Percentiles rank a stretch among this genome's conserved stretches.
Conservation (phyloP, 148 eudicot genomes). For the Vaccinium myrtillus region DNA sequence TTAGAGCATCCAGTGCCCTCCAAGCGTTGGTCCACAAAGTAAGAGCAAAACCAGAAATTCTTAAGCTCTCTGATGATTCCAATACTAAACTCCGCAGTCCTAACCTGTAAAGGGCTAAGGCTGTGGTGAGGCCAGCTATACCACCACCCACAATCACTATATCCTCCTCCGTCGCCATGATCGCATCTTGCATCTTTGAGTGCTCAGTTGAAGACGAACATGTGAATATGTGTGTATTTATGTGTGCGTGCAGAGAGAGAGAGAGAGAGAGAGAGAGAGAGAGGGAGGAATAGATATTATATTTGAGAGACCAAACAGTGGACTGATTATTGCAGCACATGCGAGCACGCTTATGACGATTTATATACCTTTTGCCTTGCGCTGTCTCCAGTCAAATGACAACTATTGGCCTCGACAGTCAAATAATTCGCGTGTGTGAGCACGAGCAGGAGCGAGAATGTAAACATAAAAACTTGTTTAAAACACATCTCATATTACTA, state of each 20-base stretch:
- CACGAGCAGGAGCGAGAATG: too few species aligned
- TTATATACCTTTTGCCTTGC: too few species aligned
- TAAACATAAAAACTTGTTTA: too few species aligned
- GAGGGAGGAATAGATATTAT: not conserved
- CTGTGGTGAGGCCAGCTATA: slow-evolving; percentile 37
- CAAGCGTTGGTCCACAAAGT: slow-evolving; percentile 52
- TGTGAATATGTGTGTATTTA: not conserved
- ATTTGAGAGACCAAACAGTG: too few species aligned
- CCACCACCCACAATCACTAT: slow-evolving; percentile 41
- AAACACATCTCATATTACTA: too few species aligned
- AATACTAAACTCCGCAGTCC: slow-evolving; percentile 40
- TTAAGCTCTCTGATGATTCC: slow-evolving; percentile 47
- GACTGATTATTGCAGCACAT: too few species aligned
- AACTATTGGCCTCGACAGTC: too few species aligned
- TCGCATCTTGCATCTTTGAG: not conserved
- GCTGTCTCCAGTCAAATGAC: too few species aligned
- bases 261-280: not conserved
- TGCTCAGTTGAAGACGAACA: not conserved
- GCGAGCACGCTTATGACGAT: too few species aligned
- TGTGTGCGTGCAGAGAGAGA: not conserved
- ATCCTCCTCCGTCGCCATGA: not conserved
- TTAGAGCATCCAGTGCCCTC: slow-evolving; percentile 53
- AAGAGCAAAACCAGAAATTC: slow-evolving; percentile 46
- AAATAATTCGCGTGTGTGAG: too few species aligned
- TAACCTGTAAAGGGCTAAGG: slow-evolving; percentile 50